Conservation (phyloP, 1,284 basidiomycete species). For the Trametes versicolor region DNA sequence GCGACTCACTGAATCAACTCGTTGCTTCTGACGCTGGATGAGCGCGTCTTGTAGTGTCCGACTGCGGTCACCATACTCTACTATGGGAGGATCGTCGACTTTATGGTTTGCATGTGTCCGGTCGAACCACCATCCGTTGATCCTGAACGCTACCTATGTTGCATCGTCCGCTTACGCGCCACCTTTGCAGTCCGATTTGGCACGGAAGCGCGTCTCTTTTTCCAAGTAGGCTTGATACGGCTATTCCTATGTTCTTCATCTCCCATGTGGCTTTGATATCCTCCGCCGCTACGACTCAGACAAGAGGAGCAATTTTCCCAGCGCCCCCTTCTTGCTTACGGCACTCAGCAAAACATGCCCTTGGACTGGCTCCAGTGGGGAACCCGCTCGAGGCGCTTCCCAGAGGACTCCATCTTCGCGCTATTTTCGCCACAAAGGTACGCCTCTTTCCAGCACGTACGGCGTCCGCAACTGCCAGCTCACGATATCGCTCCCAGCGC, state of each 20-base stretch:
- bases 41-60: neutral
- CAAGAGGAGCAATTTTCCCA: neutral
- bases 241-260: neutral
- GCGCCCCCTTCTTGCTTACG: neutral
- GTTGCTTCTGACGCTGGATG: too few species aligned
- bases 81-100: slow-evolving; percentile 3
- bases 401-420: neutral
- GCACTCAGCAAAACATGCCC: slow-evolving; percentile 6
- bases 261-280: neutral
- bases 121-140: neutral
- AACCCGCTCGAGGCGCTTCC: neutral
- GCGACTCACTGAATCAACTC: too few species aligned
- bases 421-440: slow-evolving; percentile 21
- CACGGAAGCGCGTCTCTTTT: neutral
- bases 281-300: neutral
- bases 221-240: neutral
- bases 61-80: neutral
- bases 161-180: neutral
- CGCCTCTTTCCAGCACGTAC: slow-evolving; percentile 3
- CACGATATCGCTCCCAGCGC: slow-evolving; percentile 2
- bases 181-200: neutral
- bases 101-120: slow-evolving; percentile 1
- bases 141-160: slow-evolving; percentile 9
- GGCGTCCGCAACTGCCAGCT: neutral
- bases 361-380: neutral